Evolutionary conservation across 176 grass and related monocot species (phyloP).

Genomic region (Themeda triandra): DNA sequence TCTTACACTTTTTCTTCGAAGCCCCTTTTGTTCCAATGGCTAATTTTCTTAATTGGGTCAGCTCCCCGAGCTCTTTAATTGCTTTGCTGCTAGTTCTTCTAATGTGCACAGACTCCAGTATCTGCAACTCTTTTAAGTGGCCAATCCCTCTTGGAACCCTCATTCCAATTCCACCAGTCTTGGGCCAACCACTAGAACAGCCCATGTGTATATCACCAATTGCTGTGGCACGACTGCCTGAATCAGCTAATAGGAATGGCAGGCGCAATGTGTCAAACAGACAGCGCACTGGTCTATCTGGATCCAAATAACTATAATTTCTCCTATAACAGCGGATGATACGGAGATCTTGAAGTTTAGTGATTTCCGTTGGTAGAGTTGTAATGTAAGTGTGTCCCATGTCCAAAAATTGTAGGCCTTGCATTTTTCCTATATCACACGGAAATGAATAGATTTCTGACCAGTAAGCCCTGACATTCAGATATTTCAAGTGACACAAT

Average conservation of each 20-base stretch:
- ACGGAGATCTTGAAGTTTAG: background rate
- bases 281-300: background rate
- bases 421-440: background rate
- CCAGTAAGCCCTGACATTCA: background rate
- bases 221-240: background rate
- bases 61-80: constrained; percentile 1
- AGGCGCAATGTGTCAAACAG: background rate
- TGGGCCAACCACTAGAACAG: background rate
- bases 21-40: rapidly evolving
- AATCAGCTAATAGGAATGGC: background rate
- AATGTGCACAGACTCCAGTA: background rate
- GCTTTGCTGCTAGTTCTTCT: background rate
- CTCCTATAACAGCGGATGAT: background rate
- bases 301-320: rapidly evolving
- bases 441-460: background rate
- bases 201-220: background rate
- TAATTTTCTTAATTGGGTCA: background rate
- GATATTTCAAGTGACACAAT: background rate
- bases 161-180: background rate
- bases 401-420: background rate
- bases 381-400: background rate
- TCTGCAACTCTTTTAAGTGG: background rate
- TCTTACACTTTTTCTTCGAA: background rate
- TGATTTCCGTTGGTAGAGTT: background rate
- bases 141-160: background rate